Percentiles rank a stretch among this genome's conserved stretches.
These are phyloP conservation scores for Leccinum subfulvum DNA, from an alignment of 1,284 basidiomycete genomes.

Conservation along the genomic window DNA sequence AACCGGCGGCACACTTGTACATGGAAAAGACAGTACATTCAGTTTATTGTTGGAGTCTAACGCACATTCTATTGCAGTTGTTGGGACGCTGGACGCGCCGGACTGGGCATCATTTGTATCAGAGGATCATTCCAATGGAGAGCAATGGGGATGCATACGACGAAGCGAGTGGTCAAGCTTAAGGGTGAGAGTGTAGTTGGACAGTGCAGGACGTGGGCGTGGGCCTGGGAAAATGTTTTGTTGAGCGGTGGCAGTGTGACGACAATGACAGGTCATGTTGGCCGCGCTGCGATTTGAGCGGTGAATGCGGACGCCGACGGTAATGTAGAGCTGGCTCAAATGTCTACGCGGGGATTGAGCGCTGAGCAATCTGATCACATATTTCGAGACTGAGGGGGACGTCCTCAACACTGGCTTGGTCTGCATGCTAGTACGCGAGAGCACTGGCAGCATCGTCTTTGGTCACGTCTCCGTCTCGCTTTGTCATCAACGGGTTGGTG, in stretches of 20 bases:
- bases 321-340: neutral
- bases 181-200: conserved; percentile 31
- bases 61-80: conserved; percentile 43
- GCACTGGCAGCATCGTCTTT: no score
- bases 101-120: conserved; percentile 72
- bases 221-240: conserved; percentile 37
- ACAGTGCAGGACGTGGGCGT: conserved; percentile 38
- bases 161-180: conserved; percentile 43
- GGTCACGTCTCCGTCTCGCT: no score
- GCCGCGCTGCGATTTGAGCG: conserved; percentile 23
- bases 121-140: conserved; percentile 62
- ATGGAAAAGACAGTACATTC: conserved; percentile 64
- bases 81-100: conserved; percentile 64
- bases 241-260: conserved; percentile 33
- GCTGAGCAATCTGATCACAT: no score
- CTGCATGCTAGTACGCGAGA: no score
- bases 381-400: no score
- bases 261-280: conserved; percentile 23
- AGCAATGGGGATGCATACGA: conserved; percentile 68
- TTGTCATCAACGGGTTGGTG: conserved; percentile 16
- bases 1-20: conserved; percentile 63
- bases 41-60: conserved; percentile 4
- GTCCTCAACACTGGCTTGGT: no score
- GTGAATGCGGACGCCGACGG: neutral
- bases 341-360: no score